phyloP scores from a whole-genome alignment of 257 asterid species.

The Solanum medicagineum region DNA sequence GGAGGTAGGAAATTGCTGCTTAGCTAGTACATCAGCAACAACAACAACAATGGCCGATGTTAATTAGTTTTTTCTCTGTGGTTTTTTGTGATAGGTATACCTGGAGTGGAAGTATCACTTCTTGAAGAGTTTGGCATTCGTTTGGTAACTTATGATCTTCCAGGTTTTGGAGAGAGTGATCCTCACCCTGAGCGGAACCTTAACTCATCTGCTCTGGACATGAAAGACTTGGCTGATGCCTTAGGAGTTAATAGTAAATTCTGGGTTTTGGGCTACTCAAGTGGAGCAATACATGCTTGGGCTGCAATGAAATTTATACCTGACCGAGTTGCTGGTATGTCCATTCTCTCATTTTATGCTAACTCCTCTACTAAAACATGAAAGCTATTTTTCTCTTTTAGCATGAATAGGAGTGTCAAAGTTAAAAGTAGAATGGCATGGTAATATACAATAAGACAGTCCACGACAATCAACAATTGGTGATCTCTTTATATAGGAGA shows the following conservation, averaged over 20 bases:
- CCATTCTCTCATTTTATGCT: background rate
- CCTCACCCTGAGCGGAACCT: constrained; percentile 59
- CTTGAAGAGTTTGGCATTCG: constrained; percentile 79
- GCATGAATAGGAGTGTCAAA: background rate
- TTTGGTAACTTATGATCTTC: constrained; percentile 69
- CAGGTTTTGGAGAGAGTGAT: constrained; percentile 95
- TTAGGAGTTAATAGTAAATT: constrained; percentile 52
- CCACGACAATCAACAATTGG: background rate
- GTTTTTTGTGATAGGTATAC: constrained; percentile 34
- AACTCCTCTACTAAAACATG: background rate
- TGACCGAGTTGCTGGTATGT: constrained; percentile 56
- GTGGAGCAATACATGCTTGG: constrained; percentile 80
- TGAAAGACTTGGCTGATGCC: constrained; percentile 49
- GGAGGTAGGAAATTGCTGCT: constrained; percentile 30
- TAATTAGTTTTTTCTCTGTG: background rate
- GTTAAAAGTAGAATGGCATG: background rate
- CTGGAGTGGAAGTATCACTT: constrained; percentile 43
- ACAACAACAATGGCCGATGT: background rate
- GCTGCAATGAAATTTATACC: constrained; percentile 76
- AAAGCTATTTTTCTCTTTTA: background rate
- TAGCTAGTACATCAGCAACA: background rate
- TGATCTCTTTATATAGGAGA: background rate
- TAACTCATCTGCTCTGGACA: constrained; percentile 68
- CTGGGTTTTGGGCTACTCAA: constrained; percentile 76
- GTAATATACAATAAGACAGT: background rate